Base-by-base conservation (phyloP, 352 stramenopile species). In the Phytophthora litchii region DNA sequence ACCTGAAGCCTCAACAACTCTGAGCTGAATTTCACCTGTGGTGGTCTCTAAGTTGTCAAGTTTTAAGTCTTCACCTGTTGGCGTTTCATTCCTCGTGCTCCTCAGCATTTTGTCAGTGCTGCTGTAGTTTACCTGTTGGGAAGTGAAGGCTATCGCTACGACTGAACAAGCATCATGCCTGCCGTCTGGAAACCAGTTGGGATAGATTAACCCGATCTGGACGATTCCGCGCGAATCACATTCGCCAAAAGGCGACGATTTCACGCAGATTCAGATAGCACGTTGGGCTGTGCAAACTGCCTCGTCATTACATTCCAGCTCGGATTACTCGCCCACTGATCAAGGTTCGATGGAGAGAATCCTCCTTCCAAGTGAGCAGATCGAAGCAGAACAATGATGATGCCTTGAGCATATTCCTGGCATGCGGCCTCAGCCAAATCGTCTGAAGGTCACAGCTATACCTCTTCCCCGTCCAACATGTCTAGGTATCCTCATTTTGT, bases 31-130 rank as follows among this genome's bases (percentile, higher is more conserved):
- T 12, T 57, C 42, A 42, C 42, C 52, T 19, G 59, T 34, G 3
- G 59, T 44, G 9, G 60, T 68, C 13, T 54, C 35, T 4, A 46
- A 16, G 32, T 68, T 53, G 19, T 19, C 29, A 14, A 64, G 25
- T 12, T 51, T 51, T 25, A 68, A 38, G 20, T 53, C 25, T 20
- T 68, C 31, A 0, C 37, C 53, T 3, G 41, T 64, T 12, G 53
- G 60, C 7, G 40, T 64, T n/a, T 55, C 47, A 46, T 55, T 60
- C 47, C 54, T 41, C 31, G 43, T 42, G 25, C 40, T 57, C 31
- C 38, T 48, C 4, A 59, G 20, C 60, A 64, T 69, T 8, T 12
- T 32, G 32, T 14, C 31, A 27, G 5, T 27, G 5, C 23, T 27
- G 23, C 23, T 27, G 23, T 27, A 5, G 23, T 11, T 12, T 17